These are phyloP conservation scores for Onygenales sp. DNA, from an alignment of 2,329 filamentous ascomycete species.

Conservation along the genomic window DNA sequence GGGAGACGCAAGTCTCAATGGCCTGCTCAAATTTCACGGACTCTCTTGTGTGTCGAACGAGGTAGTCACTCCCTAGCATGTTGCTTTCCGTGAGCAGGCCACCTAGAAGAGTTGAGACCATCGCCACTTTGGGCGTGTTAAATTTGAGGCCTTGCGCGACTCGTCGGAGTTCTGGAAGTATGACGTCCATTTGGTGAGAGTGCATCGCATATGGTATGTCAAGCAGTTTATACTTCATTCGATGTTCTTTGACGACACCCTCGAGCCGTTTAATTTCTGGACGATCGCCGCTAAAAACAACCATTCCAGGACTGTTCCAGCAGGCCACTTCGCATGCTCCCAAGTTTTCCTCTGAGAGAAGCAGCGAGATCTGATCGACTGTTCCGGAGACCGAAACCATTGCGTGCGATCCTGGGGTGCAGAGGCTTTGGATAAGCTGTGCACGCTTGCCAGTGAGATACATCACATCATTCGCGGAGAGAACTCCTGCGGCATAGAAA, in stretches of 20 bases:
- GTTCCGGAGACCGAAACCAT: too few relatives aligned
- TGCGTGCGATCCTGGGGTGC: too few relatives aligned
- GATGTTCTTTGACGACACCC: not conserved
- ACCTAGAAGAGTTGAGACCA: slow-evolving; percentile 35
- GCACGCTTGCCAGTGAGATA: too few relatives aligned
- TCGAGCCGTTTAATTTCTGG: not conserved
- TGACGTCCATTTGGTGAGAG: slow-evolving; percentile 54
- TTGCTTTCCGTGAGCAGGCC: slow-evolving; percentile 18
- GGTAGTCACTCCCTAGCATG: slow-evolving; percentile 50
- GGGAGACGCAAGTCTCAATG: slow-evolving; percentile 48
- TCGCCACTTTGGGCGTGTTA: slow-evolving; percentile 46
- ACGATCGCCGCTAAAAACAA: too few relatives aligned
- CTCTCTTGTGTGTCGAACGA: slow-evolving; percentile 59
- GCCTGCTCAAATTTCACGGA: slow-evolving; percentile 60
- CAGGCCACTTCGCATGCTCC: too few relatives aligned
- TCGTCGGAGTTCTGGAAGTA: slow-evolving; percentile 51
- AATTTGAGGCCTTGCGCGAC: slow-evolving; percentile 46
- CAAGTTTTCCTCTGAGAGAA: too few relatives aligned
- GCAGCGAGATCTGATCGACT: too few relatives aligned
- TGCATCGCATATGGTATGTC: slow-evolving; percentile 60
- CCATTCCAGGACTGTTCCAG: too few relatives aligned
- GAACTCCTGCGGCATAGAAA: not conserved
- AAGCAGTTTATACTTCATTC: slow-evolving; percentile 38
- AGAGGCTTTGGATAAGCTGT: too few relatives aligned
- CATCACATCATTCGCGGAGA: not conserved